Conservation (phyloP, 1,284 basidiomycete genomes). For the Cystobasidium slooffiae region DNA sequence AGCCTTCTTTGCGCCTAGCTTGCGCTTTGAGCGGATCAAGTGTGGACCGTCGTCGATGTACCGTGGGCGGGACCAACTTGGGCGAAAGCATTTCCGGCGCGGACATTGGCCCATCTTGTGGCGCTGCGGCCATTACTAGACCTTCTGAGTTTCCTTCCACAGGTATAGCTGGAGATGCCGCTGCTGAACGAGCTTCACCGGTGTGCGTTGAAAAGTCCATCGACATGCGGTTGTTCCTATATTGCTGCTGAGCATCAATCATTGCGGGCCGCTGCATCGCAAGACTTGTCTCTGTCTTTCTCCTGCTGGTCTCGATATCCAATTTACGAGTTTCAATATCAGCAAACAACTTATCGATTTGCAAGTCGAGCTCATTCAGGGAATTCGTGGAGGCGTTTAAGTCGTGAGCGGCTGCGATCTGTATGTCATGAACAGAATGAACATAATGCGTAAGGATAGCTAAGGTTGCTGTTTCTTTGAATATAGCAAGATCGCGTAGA, state of each 20-base stretch:
- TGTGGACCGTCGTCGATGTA: conserved; percentile 1
- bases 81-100: not conserved
- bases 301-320: conserved; percentile 27
- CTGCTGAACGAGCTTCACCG: not conserved
- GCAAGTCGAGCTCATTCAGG: conserved; percentile 37
- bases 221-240: conserved; percentile 20
- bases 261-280: conserved; percentile 33
- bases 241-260: conserved; percentile 39
- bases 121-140: not conserved
- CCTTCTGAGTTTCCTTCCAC: not conserved
- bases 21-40: conserved; percentile 14
- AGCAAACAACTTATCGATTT: conserved; percentile 25
- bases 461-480: conserved; percentile 40
- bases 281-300: conserved; percentile 14
- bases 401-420: conserved; percentile 25
- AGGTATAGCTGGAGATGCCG: too few species aligned
- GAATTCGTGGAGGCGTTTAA: conserved; percentile 12
- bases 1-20: conserved; percentile 49
- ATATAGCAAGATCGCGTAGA: conserved; percentile 39
- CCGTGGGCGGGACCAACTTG: not conserved
- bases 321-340: conserved; percentile 28
- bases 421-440: conserved; percentile 36
- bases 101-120: not conserved
- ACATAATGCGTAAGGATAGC: conserved; percentile 40
- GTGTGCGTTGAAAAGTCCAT: conserved; percentile 19